phyloP scores from a whole-genome alignment of 768 basidiomycete species.

The Floccularia luteovirens region DNA sequence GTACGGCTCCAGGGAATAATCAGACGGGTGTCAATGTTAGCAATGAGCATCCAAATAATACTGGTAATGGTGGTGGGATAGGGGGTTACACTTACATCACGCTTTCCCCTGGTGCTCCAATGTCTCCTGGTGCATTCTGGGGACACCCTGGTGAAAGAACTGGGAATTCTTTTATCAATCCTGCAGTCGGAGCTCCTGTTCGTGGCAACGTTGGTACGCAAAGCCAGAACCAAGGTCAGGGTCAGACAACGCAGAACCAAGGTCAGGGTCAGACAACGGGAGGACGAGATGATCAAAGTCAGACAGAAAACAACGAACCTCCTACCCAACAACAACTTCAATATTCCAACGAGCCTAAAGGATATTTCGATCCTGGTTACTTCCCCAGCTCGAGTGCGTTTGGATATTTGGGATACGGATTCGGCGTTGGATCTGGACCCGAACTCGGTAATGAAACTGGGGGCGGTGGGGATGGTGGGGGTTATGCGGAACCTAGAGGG shows the following conservation, averaged over 20 bases:
- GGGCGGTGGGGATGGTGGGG: slow-evolving; percentile 11
- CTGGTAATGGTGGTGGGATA: no score
- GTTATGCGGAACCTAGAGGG: neutral
- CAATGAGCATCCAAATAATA: no score
- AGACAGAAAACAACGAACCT: neutral
- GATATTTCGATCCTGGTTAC: slow-evolving; percentile 37
- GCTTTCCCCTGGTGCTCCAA: slow-evolving; percentile 66
- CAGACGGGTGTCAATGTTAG: neutral
- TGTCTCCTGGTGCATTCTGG: slow-evolving; percentile 75
- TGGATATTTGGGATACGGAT: no score
- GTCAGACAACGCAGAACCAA: neutral
- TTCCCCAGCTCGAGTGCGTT: slow-evolving; percentile 23
- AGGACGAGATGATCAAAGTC: slow-evolving; percentile 3
- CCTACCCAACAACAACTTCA: slow-evolving; percentile 9
- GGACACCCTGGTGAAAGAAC: slow-evolving; percentile 39
- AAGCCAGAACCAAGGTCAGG: slow-evolving; percentile 3
- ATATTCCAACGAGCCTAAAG: slow-evolving; percentile 24
- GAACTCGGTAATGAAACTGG: slow-evolving; percentile 28
- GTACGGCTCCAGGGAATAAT: neutral
- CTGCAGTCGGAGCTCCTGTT: slow-evolving; percentile 40
- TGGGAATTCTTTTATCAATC: slow-evolving; percentile 34
- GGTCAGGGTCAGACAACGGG: slow-evolving; percentile 1
- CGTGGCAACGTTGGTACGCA: slow-evolving; percentile 12
- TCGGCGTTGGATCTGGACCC: slow-evolving; percentile 7
- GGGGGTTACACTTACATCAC: slow-evolving; percentile 11